These are phyloP conservation scores for Rhizophora mangle DNA, from an alignment of 345 rosid species.

Conservation along the genomic window DNA sequence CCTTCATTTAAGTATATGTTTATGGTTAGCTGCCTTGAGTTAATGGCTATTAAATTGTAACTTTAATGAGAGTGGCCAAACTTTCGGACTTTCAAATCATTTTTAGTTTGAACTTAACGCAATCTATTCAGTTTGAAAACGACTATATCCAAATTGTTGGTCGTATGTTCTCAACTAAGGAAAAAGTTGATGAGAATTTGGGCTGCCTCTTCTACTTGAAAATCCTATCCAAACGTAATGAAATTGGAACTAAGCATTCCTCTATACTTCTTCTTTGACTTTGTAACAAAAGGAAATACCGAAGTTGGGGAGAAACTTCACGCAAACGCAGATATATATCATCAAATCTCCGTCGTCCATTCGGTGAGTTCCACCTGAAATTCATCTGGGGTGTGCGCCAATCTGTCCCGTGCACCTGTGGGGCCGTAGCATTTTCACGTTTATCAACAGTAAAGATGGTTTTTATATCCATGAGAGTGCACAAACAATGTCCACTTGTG, in stretches of 20 bases:
- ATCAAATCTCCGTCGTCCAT: no score
- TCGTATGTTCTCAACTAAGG: neutral
- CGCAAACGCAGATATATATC: no score
- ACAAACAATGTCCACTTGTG: neutral
- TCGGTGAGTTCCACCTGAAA: no score
- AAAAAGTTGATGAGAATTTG: neutral
- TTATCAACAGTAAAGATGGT: no score
- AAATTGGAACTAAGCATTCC: neutral
- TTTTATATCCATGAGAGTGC: neutral
- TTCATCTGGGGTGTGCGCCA: no score
- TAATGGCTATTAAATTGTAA: conserved; percentile 20
- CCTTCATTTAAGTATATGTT: conserved; percentile 10
- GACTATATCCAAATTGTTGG: neutral
- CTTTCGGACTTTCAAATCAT: conserved; percentile 8
- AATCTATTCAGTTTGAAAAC: neutral
- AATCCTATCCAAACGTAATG: neutral
- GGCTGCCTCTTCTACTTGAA: neutral
- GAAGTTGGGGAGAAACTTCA: neutral
- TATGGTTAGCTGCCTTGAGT: conserved; percentile 22
- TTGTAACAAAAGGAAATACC: neutral
- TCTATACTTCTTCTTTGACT: neutral
- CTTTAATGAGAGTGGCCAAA: conserved; percentile 27
- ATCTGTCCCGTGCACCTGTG: no score
- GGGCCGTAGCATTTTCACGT: no score
- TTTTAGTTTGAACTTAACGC: conserved; percentile 13